Evolutionary conservation across 495 filamentous ascomycete species (phyloP).

Genomic region (Gamarada debralockiae): DNA sequence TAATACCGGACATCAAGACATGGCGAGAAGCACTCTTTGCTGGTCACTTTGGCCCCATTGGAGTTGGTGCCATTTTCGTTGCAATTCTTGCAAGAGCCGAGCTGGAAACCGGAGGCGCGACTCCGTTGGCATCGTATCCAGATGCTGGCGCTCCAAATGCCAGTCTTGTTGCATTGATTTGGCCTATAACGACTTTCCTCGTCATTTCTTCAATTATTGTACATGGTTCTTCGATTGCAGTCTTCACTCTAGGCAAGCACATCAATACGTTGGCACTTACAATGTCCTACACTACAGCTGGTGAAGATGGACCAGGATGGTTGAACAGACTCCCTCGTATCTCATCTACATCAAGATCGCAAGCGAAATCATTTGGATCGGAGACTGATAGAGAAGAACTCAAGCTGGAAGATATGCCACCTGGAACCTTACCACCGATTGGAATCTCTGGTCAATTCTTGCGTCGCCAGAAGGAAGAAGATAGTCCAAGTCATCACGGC

Average conservation of each 20-base stretch:
- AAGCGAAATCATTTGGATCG: slow-evolving; percentile 63
- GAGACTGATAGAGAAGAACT: slow-evolving; percentile 47
- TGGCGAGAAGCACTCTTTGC: slow-evolving; percentile 98
- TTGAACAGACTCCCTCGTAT: slow-evolving; percentile 93
- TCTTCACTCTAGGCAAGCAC: slow-evolving; percentile 96
- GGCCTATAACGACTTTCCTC: slow-evolving; percentile 94
- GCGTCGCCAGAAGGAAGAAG: slow-evolving; percentile 76
- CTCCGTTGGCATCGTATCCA: slow-evolving; percentile 65
- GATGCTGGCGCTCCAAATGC: slow-evolving; percentile 27
- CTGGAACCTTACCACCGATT: slow-evolving; percentile 75
- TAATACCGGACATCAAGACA: slow-evolving; percentile 96
- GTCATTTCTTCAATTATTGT: slow-evolving; percentile 93
- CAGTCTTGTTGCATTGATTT: slow-evolving; percentile 78
- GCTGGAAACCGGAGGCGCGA: slow-evolving; percentile 67
- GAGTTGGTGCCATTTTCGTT: slow-evolving; percentile 95
- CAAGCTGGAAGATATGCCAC: slow-evolving; percentile 63
- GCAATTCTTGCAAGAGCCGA: slow-evolving; percentile 89
- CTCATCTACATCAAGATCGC: slow-evolving; percentile 78
- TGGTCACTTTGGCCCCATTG: slow-evolving; percentile 97
- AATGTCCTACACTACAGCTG: slow-evolving; percentile 85
- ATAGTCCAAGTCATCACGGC: slow-evolving; percentile 44
- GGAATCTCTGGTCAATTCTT: slow-evolving; percentile 75
- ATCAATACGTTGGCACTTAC: slow-evolving; percentile 97
- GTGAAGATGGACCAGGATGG: slow-evolving; percentile 89
- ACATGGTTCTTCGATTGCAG: slow-evolving; percentile 95